Evolutionary conservation across 768 basidiomycete genomes (phyloP).

Genomic region (Wakefieldia striispora): DNA sequence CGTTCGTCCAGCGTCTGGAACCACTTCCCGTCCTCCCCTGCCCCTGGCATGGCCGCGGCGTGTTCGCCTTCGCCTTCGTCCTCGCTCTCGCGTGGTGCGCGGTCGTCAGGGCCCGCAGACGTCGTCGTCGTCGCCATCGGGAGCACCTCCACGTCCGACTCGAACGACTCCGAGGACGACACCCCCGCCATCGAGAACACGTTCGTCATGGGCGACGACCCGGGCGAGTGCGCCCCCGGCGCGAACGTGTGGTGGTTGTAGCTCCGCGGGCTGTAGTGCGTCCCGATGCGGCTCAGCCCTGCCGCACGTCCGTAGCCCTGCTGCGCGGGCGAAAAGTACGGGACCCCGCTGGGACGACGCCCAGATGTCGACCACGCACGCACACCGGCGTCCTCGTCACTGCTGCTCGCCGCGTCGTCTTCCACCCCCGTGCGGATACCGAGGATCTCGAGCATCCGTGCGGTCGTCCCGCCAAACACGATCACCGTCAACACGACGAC

Average conservation of each 20-base stretch:
- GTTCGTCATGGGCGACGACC: slow-evolving; percentile 10
- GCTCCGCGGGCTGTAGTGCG: slow-evolving; percentile 50
- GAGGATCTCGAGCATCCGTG: slow-evolving; percentile 94
- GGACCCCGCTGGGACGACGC: slow-evolving; percentile 38
- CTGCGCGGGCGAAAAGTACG: slow-evolving; percentile 31
- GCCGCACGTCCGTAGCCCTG: slow-evolving; percentile 32
- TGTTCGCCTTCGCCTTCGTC: slow-evolving; percentile 1
- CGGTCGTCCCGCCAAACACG: slow-evolving; percentile 95
- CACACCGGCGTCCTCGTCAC: slow-evolving; percentile 48
- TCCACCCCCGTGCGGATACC: slow-evolving; percentile 95
- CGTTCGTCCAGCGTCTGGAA: slow-evolving; percentile 95
- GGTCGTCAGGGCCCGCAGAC: slow-evolving; percentile 21
- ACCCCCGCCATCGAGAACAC: slow-evolving; percentile 53
- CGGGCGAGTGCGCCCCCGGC: slow-evolving; percentile 16
- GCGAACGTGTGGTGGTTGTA: slow-evolving; percentile 63
- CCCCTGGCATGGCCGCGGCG: neutral
- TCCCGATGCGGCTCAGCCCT: slow-evolving; percentile 43
- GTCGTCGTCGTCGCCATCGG: slow-evolving; percentile 67
- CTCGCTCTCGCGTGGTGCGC: neutral
- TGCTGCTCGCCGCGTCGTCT: slow-evolving; percentile 72
- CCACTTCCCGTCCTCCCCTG: slow-evolving; percentile 81
- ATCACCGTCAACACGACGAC: slow-evolving; percentile 95
- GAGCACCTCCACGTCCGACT: slow-evolving; percentile 76
- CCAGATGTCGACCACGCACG: slow-evolving; percentile 31
- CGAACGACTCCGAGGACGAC: slow-evolving; percentile 67